These are phyloP conservation scores for Cladosporium sp. DNA, from an alignment of 2,329 filamentous ascomycete species.

Conservation along the genomic window DNA sequence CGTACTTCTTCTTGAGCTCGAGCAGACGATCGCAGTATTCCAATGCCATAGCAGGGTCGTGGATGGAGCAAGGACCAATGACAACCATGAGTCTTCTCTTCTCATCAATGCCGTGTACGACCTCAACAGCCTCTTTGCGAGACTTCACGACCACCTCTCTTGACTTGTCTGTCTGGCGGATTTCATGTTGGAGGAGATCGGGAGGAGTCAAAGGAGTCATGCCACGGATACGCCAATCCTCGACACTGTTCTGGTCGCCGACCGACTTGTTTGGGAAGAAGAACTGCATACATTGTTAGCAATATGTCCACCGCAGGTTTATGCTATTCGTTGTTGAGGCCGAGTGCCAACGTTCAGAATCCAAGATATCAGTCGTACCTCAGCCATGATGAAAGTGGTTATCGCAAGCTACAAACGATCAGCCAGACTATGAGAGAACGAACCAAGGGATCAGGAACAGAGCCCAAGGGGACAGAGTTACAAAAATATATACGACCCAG, in stretches of 20 bases:
- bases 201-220: slow-evolving; percentile 77
- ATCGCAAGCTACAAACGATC: not conserved
- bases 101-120: slow-evolving; percentile 78
- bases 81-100: slow-evolving; percentile 76
- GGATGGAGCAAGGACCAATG: slow-evolving; percentile 94
- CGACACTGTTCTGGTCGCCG: slow-evolving; percentile 50
- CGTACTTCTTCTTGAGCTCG: slow-evolving; percentile 73
- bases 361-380: slow-evolving; percentile 2
- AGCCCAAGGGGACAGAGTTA: not conserved
- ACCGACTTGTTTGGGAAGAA: slow-evolving; percentile 52
- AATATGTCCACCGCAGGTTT: not conserved
- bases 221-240: slow-evolving; percentile 64
- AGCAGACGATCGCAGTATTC: slow-evolving; percentile 85
- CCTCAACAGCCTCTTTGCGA: slow-evolving; percentile 67
- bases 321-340: not conserved
- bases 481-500: slow-evolving; percentile 16
- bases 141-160: slow-evolving; percentile 70
- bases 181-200: slow-evolving; percentile 80
- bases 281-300: slow-evolving; percentile 42
- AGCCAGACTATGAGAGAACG: not conserved
- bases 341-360: not conserved
- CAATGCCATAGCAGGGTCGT: slow-evolving; percentile 83
- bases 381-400: slow-evolving; percentile 17
- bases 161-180: slow-evolving; percentile 64
- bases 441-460: not conserved